Evolutionary conservation across 192 early-diverging fungal genomes (phyloP), one percentile per base, ranked within the genome.

Genomic region (Backusella circina): DNA sequence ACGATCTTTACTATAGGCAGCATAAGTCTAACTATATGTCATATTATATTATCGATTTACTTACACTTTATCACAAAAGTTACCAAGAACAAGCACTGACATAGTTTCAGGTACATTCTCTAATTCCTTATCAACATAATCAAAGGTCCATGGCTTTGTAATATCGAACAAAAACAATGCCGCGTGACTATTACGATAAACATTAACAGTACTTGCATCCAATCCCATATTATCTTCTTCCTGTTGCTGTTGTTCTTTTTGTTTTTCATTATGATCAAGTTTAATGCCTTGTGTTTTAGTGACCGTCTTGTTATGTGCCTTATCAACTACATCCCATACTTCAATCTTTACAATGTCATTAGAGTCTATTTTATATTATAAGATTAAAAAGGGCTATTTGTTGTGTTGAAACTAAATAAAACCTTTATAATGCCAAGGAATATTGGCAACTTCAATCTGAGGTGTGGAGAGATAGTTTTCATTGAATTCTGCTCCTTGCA

Each of bases 271-370:
- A 39, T 83, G 81, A 30, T 83, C 75, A 6, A 83, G 72, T 51
- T 83, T 83, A 21, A 83, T 83, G 3, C 71, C 78, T 3, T 72
- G 38, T 12, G 71, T 51, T 13, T 74, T 76, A 10, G 38, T 57
- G 2, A 26, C 39, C 13, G 4, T 38, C 37, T 73, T 75, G 41
- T 84, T 82, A 18, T 83, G 65, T 8, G 82, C 86, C 32, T 85
- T 86, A 70, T 89, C 88, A 4, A 89, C 88, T 1, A 89, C 85
- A 80, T 89, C 88, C 88, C 88, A 89, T 26, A 89, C 72, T 41
- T 89, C 88, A 28, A 89, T 84, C 72, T 89, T 89, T 71, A 89
- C 88, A 23, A 89, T 83, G 73, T 89, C 88, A 78, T 79, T 85
- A 26, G 84, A 83, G 30, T 84, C 86, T 88, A 61, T 10, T 35